These are phyloP conservation scores for Chalciporus sp. DNA, from an alignment of 1,284 basidiomycete genomes.

Conservation along the genomic window DNA sequence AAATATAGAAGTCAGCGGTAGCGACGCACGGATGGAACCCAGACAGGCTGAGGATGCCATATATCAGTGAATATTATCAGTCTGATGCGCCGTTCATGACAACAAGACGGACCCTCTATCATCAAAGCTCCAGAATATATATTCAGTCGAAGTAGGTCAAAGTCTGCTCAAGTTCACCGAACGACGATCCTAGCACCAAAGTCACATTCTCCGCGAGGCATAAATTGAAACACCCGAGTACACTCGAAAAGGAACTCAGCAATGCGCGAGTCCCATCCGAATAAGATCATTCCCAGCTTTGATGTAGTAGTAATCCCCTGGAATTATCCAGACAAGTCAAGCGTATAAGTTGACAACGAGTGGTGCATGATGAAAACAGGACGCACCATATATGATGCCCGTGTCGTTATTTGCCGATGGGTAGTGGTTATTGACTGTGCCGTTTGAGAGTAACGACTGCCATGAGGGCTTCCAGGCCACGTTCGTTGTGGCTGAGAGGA, in stretches of 20 bases:
- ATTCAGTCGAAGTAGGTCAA: no score
- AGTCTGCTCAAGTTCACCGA: no score
- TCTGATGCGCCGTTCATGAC: no score
- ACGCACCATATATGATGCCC: slow-evolving; percentile 48
- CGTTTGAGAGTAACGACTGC: slow-evolving; percentile 49
- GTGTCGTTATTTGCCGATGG: slow-evolving; percentile 44
- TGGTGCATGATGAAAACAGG: not conserved
- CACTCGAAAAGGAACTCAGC: slow-evolving; percentile 1
- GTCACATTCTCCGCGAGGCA: not conserved
- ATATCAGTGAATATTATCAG: no score
- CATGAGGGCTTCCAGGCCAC: slow-evolving; percentile 45
- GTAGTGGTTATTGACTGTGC: slow-evolving; percentile 45
- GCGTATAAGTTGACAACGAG: not conserved
- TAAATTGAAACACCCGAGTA: not conserved
- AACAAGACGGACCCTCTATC: no score
- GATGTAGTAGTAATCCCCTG: slow-evolving; percentile 21
- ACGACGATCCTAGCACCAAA: not conserved
- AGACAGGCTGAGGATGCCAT: no score
- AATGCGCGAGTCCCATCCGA: slow-evolving; percentile 14
- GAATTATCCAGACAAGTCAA: not conserved
- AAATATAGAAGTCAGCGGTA: no score
- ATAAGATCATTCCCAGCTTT: slow-evolving; percentile 17
- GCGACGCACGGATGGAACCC: no score
- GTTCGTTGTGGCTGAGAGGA: slow-evolving; percentile 39
- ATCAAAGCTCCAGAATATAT: no score